phyloP scores from a whole-genome alignment of 495 filamentous ascomycete genomes.

The Neurospora pannonica region DNA sequence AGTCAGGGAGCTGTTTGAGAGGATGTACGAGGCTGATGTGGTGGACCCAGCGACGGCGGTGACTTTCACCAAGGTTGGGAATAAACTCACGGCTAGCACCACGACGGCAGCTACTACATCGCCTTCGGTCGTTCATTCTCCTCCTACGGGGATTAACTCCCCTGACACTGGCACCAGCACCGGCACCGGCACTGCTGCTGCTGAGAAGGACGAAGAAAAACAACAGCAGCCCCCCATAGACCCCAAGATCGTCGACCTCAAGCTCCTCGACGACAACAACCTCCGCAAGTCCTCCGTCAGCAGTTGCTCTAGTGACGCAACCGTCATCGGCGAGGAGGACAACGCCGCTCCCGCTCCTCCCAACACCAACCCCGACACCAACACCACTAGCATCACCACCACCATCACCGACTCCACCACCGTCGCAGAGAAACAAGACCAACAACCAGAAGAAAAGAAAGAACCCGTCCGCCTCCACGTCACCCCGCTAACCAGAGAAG shows the following conservation, averaged over 20 bases:
- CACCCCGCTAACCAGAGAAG: constrained; percentile 3
- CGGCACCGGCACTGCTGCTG: background rate
- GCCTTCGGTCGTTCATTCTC: background rate
- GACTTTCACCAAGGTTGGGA: background rate
- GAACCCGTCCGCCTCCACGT: background rate
- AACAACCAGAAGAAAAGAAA: background rate
- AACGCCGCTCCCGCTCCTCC: background rate
- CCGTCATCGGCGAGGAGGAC: constrained; percentile 5
- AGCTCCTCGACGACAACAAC: background rate
- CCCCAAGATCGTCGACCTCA: background rate
- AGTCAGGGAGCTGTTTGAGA: constrained; percentile 57
- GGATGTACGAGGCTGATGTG: constrained; percentile 53
- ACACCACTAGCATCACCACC: background rate
- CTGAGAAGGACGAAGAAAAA: background rate
- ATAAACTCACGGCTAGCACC: background rate
- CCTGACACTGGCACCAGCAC: background rate
- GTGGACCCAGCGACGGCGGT: background rate
- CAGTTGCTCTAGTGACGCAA: constrained; percentile 3
- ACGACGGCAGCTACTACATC: background rate
- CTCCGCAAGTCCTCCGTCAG: background rate
- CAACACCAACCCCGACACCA: background rate
- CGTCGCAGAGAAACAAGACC: background rate
- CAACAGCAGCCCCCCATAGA: background rate
- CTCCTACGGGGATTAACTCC: background rate
- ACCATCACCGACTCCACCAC: background rate